Conservation (phyloP, 495 filamentous ascomycete genomes). For the Daldinia caldariorum region DNA sequence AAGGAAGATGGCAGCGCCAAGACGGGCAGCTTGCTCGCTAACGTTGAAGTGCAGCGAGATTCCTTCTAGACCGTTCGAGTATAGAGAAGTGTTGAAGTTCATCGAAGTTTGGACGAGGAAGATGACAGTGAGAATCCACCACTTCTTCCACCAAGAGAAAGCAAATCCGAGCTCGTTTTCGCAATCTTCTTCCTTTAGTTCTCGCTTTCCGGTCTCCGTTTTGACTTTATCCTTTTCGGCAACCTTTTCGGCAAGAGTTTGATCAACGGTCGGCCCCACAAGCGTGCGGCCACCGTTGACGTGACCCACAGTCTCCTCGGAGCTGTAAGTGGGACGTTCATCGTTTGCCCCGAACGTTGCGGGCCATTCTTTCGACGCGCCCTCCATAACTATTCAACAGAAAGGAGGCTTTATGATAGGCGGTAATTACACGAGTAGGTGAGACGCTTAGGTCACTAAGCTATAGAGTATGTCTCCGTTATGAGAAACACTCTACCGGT, state of each 20-base stretch:
- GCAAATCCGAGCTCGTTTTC: slow-evolving; percentile 72
- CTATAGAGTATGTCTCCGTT: slow-evolving; percentile 7
- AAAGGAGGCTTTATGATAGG: not conserved
- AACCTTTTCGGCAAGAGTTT: slow-evolving; percentile 25
- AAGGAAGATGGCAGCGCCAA: slow-evolving; percentile 76
- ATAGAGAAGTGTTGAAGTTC: slow-evolving; percentile 85
- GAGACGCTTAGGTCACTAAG: slow-evolving; percentile 5
- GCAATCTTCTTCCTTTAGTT: slow-evolving; percentile 70
- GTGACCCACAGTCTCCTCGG: slow-evolving; percentile 41
- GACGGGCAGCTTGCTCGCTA: slow-evolving; percentile 69
- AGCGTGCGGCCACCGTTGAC: slow-evolving; percentile 22
- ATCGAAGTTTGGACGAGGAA: slow-evolving; percentile 82
- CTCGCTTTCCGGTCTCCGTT: slow-evolving; percentile 54
- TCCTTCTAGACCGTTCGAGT: slow-evolving; percentile 70
- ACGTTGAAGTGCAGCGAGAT: slow-evolving; percentile 71
- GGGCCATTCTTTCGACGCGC: slow-evolving; percentile 34
- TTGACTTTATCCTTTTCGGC: slow-evolving; percentile 41
- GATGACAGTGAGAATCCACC: slow-evolving; percentile 76
- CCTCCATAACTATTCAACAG: slow-evolving; percentile 27
- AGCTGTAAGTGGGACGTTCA: slow-evolving; percentile 40
- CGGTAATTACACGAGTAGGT: not conserved
- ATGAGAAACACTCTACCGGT: slow-evolving; percentile 16
- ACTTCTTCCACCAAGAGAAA: slow-evolving; percentile 76
- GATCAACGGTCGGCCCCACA: slow-evolving; percentile 25
- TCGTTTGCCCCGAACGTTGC: slow-evolving; percentile 33